A percentile compares a stretch with the other conserved stretches of the same genome.
phyloP scores from a whole-genome alignment of 495 filamentous ascomycete species.

The Daldinia childiae region DNA sequence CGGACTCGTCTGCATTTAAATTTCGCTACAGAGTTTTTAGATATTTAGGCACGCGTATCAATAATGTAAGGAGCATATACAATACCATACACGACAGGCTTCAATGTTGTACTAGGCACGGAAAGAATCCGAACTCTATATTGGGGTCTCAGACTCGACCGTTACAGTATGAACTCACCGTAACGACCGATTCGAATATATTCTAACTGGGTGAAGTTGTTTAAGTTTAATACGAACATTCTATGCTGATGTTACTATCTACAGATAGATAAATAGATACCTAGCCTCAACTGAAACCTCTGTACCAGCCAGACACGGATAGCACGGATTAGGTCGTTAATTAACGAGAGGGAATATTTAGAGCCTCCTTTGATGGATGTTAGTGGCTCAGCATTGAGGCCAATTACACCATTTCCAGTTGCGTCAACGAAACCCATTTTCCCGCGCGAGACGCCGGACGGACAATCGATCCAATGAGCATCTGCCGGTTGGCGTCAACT shows the following conservation, averaged over 20 bases:
- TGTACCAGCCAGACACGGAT: slow-evolving; percentile 20
- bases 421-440: slow-evolving; percentile 38
- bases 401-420: slow-evolving; percentile 41
- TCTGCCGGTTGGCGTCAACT: slow-evolving; percentile 43
- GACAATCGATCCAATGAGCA: slow-evolving; percentile 42
- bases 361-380: slow-evolving; percentile 13
- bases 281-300: slow-evolving; percentile 19
- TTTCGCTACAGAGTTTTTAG: slow-evolving; percentile 6
- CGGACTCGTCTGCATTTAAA: slow-evolving; percentile 22
- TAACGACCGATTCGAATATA: slow-evolving; percentile 9
- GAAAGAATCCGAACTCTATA: slow-evolving; percentile 20
- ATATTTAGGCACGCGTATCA: slow-evolving; percentile 25
- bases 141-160: slow-evolving; percentile 21
- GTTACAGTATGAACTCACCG: slow-evolving; percentile 3
- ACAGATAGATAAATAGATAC: background rate
- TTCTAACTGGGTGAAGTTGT: slow-evolving; percentile 11
- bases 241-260: background rate
- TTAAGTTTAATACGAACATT: background rate
- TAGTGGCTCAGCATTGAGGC: slow-evolving; percentile 35
- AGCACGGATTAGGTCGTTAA: background rate
- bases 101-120: slow-evolving; percentile 13
- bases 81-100: slow-evolving; percentile 18
- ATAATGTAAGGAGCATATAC: slow-evolving; percentile 25
- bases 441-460: slow-evolving; percentile 43
- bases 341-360: slow-evolving; percentile 6